These are phyloP conservation scores for Artemisia tridentata DNA, from an alignment of 129 eudicot species.

Conservation along the genomic window DNA sequence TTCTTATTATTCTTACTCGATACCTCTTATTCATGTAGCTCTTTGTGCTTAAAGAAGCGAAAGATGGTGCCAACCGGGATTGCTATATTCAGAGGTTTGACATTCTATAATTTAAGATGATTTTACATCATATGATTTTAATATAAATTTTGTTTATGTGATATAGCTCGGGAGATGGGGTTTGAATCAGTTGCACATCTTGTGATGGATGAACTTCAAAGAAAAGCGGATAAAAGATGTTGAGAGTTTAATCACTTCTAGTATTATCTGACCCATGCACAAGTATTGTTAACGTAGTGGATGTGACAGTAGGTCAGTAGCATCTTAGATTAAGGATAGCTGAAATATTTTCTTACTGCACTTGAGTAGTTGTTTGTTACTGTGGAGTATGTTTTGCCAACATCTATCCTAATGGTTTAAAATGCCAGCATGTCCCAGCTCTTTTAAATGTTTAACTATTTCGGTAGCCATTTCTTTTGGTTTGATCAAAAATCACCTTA, in stretches of 20 bases:
- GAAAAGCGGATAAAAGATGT: constrained; percentile 21
- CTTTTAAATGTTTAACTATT: too few relatives aligned
- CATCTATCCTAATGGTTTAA: background rate
- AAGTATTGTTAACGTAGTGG: background rate
- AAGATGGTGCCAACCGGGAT: constrained; percentile 73
- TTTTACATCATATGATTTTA: background rate
- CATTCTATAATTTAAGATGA: background rate
- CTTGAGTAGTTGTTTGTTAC: background rate
- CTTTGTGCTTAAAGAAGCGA: constrained; percentile 61
- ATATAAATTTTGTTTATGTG: background rate
- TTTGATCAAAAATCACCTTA: too few relatives aligned
- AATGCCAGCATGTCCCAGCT: background rate
- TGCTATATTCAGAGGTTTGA: constrained; percentile 59
- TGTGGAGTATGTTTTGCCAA: background rate
- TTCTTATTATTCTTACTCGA: constrained; percentile 1
- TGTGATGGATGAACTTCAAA: constrained; percentile 55
- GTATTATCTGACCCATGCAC: background rate
- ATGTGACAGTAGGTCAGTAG: background rate
- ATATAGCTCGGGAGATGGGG: constrained; percentile 66
- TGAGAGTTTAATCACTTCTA: background rate
- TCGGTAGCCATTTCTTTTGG: too few relatives aligned
- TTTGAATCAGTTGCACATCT: constrained; percentile 67
- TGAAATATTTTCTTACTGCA: background rate
- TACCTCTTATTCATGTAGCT: constrained; percentile 33
- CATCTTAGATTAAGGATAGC: background rate